These are phyloP conservation scores for Cenchrus fungigraminus DNA, from an alignment of 176 grass and related monocot genomes.

Conservation along the genomic window DNA sequence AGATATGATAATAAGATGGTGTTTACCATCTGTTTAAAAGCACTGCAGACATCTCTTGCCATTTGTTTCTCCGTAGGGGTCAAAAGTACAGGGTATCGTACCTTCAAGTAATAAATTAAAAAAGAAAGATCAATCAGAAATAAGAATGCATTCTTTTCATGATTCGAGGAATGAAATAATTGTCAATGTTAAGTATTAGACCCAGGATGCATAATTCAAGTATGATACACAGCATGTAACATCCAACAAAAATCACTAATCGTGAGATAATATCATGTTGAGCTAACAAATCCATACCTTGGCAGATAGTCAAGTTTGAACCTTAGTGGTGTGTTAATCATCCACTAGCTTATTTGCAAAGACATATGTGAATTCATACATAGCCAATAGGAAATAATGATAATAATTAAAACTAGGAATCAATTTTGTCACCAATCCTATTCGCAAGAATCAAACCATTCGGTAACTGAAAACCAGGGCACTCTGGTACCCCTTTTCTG, in stretches of 20 bases:
- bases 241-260: constrained; percentile 7
- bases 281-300: constrained; percentile 12
- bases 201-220: constrained; percentile 15
- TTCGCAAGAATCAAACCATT: constrained; percentile 8
- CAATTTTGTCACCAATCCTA: neutral
- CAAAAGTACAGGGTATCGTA: constrained; percentile 95
- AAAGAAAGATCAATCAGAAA: constrained; percentile 20
- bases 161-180: constrained; percentile 22
- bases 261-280: constrained; percentile 9
- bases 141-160: neutral
- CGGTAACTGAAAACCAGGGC: neutral
- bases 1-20: constrained; percentile 5
- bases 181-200: neutral
- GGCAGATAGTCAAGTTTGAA: neutral
- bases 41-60: constrained; percentile 89
- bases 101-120: constrained; percentile 62
- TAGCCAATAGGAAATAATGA: neutral
- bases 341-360: neutral
- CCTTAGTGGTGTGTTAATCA: neutral
- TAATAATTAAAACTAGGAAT: constrained; percentile 17
- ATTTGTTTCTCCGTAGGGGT: constrained; percentile 96
- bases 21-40: constrained; percentile 94
- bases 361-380: constrained; percentile 4
- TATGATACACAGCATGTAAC: constrained; percentile 9
- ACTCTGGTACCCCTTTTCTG: no score